Conservation (phyloP, 2,329 filamentous ascomycete species). For the Fusarium floridanum region DNA sequence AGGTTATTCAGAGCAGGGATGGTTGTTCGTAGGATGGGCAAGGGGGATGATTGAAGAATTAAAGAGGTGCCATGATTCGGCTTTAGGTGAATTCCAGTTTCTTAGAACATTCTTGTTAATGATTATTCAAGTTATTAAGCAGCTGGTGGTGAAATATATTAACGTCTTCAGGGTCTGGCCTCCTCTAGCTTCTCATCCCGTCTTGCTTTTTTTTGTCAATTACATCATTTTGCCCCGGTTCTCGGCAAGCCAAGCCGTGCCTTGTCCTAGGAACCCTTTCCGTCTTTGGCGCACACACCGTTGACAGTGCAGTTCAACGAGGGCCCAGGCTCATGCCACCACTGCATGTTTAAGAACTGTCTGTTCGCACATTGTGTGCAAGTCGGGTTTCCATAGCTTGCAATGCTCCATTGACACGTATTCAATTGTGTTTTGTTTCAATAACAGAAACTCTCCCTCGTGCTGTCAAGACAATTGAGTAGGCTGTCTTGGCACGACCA, state of each 20-base stretch:
- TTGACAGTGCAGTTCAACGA: constrained; percentile 18
- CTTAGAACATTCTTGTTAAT: not conserved
- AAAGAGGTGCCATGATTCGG: not conserved
- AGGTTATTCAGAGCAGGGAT: constrained; percentile 16
- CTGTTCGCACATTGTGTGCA: not conserved
- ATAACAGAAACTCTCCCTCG: not conserved
- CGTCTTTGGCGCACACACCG: constrained; percentile 13
- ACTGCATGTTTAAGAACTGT: not conserved
- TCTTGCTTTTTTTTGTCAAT: constrained; percentile 32
- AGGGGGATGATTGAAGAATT: not conserved
- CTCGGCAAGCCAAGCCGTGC: constrained; percentile 7
- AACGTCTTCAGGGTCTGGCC: constrained; percentile 24
- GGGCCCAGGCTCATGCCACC: constrained; percentile 11
- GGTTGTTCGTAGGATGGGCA: not conserved
- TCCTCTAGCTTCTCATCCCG: not conserved
- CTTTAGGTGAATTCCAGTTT: not conserved
- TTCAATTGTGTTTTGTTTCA: not conserved
- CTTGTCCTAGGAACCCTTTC: constrained; percentile 19
- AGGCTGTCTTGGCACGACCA: not conserved
- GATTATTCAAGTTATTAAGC: not conserved
- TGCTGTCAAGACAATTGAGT: not conserved
- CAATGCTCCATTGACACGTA: not conserved
- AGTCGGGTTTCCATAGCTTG: not conserved
- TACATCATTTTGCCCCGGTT: constrained; percentile 30
- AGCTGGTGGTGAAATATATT: not conserved